Evolutionary conservation across 2,329 filamentous ascomycete species (phyloP), one percentile per base, ranked within the genome.

Genomic region (Talaromyces sp.): DNA sequence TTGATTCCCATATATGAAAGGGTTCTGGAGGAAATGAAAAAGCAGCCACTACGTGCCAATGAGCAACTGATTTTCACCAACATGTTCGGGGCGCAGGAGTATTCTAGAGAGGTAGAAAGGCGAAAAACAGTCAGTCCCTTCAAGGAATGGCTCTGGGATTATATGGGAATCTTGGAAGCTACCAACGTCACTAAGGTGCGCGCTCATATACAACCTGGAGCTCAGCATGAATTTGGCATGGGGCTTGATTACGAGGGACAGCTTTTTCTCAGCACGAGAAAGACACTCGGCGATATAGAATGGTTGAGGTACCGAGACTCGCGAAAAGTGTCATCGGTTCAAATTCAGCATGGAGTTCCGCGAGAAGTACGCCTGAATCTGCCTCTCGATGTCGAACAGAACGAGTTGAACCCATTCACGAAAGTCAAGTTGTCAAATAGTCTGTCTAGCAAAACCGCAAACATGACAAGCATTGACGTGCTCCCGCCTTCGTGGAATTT

Each of bases 31-130:
- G 74, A 78, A 16, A 69, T 75, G 68, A 66, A 72, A 66, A 58
- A 69, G 66, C 61, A 70, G 67, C 67, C 66, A 39, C 73, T 71
- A 50, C 72, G 73, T 39, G 65, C 68, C 16, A 71, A 73, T 31
- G 80, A 83, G 66, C 77, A 82, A 67, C 72, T 76, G 64, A 78
- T 79, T n/a, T 77, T 85, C 59, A 76, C 80, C 4, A 77, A 81
- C 62, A 78, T 86, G 44, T 84, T 80, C 62, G 82, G 80, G 23
- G 77, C 81, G 50, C 83, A 85, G 68, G 83, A 85, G 69, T 79
- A 79, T 55, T 70, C 79, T 50, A 76, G 84, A 37, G 77, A 83
- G 63, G 66, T 77, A 2, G 72, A 77, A 58, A 72, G 75, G 61
- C 73, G 73, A 62, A 66, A 68, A 54, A 74, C 70, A 31, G 67